Conservation (phyloP, 192 early-diverging fungal genomes). For the Funneliformis mosseae region DNA sequence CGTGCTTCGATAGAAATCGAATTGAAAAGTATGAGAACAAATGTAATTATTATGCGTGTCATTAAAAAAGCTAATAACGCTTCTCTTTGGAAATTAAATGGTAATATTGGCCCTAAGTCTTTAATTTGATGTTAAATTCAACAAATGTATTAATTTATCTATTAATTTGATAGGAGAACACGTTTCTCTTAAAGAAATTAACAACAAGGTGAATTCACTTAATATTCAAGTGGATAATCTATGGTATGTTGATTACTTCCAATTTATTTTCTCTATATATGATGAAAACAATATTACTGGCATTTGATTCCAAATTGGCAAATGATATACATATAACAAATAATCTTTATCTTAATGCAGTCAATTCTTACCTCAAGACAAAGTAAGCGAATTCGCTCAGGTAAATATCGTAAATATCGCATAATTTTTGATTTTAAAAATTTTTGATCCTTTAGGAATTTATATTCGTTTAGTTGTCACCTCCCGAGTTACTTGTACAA, state of each 20-base stretch:
- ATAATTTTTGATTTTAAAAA: neutral
- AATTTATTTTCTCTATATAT: neutral
- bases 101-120: constrained; percentile 42
- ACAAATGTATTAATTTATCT: constrained; percentile 7
- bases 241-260: constrained; percentile 58
- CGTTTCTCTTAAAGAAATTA: constrained; percentile 65
- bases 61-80: constrained; percentile 67
- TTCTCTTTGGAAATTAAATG: constrained; percentile 82
- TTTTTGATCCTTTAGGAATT: neutral
- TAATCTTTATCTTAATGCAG: constrained; percentile 36
- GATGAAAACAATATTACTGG: no score
- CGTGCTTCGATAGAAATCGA: constrained; percentile 85
- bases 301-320: no score
- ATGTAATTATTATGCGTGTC: constrained; percentile 60
- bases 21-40: constrained; percentile 59
- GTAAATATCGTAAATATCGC: constrained; percentile 37
- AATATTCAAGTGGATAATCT: constrained; percentile 95
- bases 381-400: constrained; percentile 90
- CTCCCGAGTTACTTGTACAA: constrained; percentile 74
- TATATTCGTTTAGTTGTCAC: constrained; percentile 60
- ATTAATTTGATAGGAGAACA: constrained; percentile 48
- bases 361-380: constrained; percentile 97
- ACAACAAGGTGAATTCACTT: constrained; percentile 59
- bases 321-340: no score
- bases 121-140: neutral